These are phyloP conservation scores for Aspergillus ellipticus DNA, from an alignment of 495 filamentous ascomycete species.

Conservation along the genomic window DNA sequence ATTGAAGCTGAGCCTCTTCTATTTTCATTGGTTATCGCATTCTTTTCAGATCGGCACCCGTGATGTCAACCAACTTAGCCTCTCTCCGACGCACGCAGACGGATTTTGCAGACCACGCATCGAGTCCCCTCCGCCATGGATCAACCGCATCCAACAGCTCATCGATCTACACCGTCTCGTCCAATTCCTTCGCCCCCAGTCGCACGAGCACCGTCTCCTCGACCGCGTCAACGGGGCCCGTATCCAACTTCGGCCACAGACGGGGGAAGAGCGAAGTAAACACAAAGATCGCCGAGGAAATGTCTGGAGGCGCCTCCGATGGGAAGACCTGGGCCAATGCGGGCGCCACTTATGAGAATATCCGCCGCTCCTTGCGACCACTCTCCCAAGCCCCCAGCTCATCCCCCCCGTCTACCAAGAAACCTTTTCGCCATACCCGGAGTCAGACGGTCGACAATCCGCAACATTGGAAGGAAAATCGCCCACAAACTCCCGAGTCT, in stretches of 20 bases:
- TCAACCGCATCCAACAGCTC: constrained; percentile 78
- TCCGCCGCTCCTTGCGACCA: constrained; percentile 73
- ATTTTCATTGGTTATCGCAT: constrained; percentile 28
- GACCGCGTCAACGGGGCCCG: constrained; percentile 61
- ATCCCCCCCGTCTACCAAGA: constrained; percentile 31
- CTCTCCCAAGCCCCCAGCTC: constrained; percentile 65
- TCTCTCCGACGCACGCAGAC: constrained; percentile 61
- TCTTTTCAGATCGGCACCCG: constrained; percentile 26
- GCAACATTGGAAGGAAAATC: constrained; percentile 31
- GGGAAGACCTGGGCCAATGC: constrained; percentile 35
- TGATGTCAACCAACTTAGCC: constrained; percentile 39
- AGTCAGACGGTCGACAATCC: constrained; percentile 44
- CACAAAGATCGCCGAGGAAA: constrained; percentile 40
- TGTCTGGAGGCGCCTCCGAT: constrained; percentile 23
- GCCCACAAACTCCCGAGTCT: constrained; percentile 32
- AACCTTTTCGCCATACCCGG: constrained; percentile 37
- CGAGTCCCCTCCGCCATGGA: constrained; percentile 63
- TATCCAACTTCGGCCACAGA: constrained; percentile 55
- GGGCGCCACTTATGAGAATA: constrained; percentile 61
- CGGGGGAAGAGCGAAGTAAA: constrained; percentile 72
- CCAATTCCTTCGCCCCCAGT: constrained; percentile 62
- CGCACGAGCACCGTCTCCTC: constrained; percentile 78
- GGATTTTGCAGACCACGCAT: constrained; percentile 54
- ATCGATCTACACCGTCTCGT: constrained; percentile 68
- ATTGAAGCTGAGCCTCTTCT: constrained; percentile 26